phyloP scores from a whole-genome alignment of 1,284 basidiomycete species.

The Exsudoporus floridanus region DNA sequence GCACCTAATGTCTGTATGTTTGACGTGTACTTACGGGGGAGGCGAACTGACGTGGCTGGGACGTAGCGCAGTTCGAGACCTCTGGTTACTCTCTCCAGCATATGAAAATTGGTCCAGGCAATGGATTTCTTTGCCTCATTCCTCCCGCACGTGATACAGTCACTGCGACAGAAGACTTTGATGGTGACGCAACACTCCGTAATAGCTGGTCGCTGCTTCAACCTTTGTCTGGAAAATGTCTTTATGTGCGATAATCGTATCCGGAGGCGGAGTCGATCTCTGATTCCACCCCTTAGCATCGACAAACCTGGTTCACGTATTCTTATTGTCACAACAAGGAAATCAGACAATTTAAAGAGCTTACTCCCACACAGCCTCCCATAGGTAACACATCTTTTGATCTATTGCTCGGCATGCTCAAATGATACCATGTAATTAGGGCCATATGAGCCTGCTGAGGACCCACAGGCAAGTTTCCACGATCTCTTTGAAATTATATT shows the following conservation, averaged over 20 bases:
- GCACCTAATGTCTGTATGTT: conserved; percentile 32
- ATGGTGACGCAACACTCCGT: conserved; percentile 60
- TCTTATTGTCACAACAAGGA: conserved; percentile 90
- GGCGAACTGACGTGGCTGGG: conserved; percentile 12
- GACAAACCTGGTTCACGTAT: conserved; percentile 94
- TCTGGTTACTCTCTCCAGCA: conserved; percentile 54
- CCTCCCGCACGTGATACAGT: conserved; percentile 59
- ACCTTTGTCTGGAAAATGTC: conserved; percentile 70
- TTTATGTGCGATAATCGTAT: conserved; percentile 62
- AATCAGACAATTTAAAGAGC: conserved; percentile 87
- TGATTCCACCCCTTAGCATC: conserved; percentile 50
- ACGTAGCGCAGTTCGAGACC: conserved; percentile 16
- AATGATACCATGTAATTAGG: conserved; percentile 41
- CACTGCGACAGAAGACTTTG: conserved; percentile 47
- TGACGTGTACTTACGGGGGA: conserved; percentile 14
- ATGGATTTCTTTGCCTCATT: conserved; percentile 73
- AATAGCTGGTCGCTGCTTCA: conserved; percentile 79
- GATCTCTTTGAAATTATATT: conserved; percentile 15
- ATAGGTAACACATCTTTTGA: conserved; percentile 48
- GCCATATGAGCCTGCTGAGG: conserved; percentile 75
- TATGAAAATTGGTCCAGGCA: conserved; percentile 67
- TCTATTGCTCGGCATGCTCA: conserved; percentile 21
- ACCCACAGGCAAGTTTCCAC: conserved; percentile 57
- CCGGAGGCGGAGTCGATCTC: conserved; percentile 16
- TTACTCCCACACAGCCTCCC: conserved; percentile 54